Percentiles rank a stretch among this genome's conserved stretches.
Evolutionary conservation across 2,329 filamentous ascomycete genomes (phyloP).

Genomic region (Colletotrichum lupini): DNA sequence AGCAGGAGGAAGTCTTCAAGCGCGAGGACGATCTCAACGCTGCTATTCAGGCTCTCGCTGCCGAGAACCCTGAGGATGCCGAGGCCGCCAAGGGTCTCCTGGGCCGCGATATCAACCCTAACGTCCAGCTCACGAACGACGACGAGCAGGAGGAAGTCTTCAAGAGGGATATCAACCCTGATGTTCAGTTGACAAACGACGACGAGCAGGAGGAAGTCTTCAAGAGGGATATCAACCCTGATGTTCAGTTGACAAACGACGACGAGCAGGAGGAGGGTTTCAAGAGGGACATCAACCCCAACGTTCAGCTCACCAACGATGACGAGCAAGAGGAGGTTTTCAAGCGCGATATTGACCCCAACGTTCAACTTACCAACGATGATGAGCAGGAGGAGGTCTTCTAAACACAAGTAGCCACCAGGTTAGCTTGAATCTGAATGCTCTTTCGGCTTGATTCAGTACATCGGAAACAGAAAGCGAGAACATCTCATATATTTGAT

Average conservation of each 20-base stretch:
- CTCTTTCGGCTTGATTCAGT: too few species aligned
- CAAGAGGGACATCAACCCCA: background rate
- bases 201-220: constrained; percentile 9
- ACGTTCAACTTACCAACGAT: background rate
- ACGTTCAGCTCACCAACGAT: background rate
- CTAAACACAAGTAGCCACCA: background rate
- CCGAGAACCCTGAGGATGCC: constrained; percentile 21
- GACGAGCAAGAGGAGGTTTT: constrained; percentile 7
- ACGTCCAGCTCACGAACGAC: background rate
- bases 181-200: background rate
- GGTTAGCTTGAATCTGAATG: too few species aligned
- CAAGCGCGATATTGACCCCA: background rate
- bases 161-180: background rate
- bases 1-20: constrained; percentile 6
- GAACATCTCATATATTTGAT: too few species aligned
- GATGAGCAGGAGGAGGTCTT: constrained; percentile 10
- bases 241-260: background rate
- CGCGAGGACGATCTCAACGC: constrained; percentile 11
- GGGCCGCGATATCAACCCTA: background rate
- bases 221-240: background rate
- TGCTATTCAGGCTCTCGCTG: constrained; percentile 4
- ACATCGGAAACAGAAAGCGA: too few species aligned
- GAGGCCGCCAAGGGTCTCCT: constrained; percentile 3
- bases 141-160: constrained; percentile 1
- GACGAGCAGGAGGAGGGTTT: constrained; percentile 9